Base-by-base conservation (phyloP, 768 basidiomycete species). In the Termitomyces sp. region DNA sequence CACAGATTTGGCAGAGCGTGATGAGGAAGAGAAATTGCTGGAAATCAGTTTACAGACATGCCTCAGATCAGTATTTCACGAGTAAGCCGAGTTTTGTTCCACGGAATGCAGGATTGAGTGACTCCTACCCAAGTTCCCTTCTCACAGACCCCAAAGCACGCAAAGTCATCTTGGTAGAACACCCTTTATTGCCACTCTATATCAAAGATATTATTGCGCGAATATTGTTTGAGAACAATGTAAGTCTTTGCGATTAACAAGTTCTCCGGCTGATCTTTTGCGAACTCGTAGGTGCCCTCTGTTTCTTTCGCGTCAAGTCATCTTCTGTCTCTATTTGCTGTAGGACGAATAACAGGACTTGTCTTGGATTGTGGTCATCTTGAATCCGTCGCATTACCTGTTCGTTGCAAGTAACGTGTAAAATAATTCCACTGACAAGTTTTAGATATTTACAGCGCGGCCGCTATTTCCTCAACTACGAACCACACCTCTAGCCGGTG, bases 141-240 rank as follows among this genome's bases (percentile, higher is more conserved):
- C 81, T 98, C 72, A 92, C 94, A 66, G 97, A 98, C 70, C 92
- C 97, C 1, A 96, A 95, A 73, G 88, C 94, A 36, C 86, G 97
- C 58, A 98, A 97, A 74, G 90, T 99, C 57, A 93, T 98, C 57
- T 68, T 99, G 25, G 79, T 96, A 6, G 97, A 98, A 74, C 91
- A 94, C 71, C 92, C 96, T 0, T 76, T 96, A 29, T 77, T 98
- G 17, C 93, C 96, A 1, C 72, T 92, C 1, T 83, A 88, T 60
- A 87, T 98, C 69, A 98, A 98, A 74, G 92, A 96, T 47, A 86
- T 85, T 61, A 82, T 98, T 43, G 92, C 94, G 0, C 84, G 86
- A 56, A 86, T 92, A 46, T 76, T 98, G 20, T 98, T 98, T 70
- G 89, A 92, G 63, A 97, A 96, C 69, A 92, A 95, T 78, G 95